Evolutionary conservation across 768 basidiomycete species (phyloP).

Genomic region (Mycena galopus): DNA sequence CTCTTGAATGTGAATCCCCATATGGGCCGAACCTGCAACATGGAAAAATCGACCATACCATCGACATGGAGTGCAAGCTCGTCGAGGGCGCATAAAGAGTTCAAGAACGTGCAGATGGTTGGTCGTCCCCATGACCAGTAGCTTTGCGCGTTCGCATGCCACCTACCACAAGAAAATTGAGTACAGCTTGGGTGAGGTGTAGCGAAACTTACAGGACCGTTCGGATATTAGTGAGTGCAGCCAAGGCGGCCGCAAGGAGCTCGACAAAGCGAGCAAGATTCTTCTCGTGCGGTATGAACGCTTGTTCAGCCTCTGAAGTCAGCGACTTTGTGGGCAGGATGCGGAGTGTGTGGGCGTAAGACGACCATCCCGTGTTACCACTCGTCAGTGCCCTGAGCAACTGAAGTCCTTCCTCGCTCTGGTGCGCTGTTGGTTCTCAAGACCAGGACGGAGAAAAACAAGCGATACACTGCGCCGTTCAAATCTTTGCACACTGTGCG

Average conservation of each 20-base stretch:
- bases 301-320: not conserved
- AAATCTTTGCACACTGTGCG: not conserved
- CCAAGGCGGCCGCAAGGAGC: not conserved
- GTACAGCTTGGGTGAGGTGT: not conserved
- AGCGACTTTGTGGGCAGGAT: not conserved
- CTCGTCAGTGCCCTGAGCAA: not conserved
- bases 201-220: not conserved
- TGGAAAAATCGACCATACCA: not conserved
- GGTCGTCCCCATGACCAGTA: not conserved
- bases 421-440: not conserved
- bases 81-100: not conserved
- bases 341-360: not conserved
- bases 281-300: not conserved
- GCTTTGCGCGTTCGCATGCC: not conserved
- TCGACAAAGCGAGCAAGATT: not conserved
- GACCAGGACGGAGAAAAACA: not conserved
- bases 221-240: not conserved
- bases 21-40: not conserved
- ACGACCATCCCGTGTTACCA: not conserved
- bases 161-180: not conserved
- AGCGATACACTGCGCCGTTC: not conserved
- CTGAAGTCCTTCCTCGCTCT: conserved; percentile 1
- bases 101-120: not conserved
- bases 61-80: not conserved
- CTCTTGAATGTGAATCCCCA: not conserved